Evolutionary conservation across 2,329 filamentous ascomycete species (phyloP).

Genomic region (Penicillium sp.): DNA sequence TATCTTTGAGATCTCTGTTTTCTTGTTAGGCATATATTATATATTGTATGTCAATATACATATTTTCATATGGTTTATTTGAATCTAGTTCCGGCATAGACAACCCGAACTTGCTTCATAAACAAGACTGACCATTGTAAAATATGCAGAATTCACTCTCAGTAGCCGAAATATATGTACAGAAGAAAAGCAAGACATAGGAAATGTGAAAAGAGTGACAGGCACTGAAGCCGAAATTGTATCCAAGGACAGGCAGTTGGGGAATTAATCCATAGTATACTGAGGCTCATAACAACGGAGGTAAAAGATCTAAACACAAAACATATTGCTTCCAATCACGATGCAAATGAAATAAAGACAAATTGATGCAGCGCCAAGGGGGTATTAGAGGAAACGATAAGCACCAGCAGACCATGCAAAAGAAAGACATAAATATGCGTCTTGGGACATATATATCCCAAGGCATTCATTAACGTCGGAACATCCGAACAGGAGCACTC

Average conservation of each 20-base stretch:
- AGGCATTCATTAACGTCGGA: conserved; percentile 22
- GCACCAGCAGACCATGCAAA: conserved; percentile 16
- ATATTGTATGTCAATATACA: not conserved
- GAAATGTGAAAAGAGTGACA: conserved; percentile 7
- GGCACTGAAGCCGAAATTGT: conserved; percentile 1
- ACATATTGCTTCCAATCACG: conserved; percentile 6
- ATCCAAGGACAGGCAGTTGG: conserved; percentile 3
- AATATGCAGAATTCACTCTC: not conserved
- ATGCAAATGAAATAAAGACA: conserved; percentile 14
- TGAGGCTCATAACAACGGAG: conserved; percentile 10
- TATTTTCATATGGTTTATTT: not conserved
- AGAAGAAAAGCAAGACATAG: conserved; percentile 20
- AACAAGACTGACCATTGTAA: not conserved
- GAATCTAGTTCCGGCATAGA: not conserved
- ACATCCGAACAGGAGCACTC: conserved; percentile 39
- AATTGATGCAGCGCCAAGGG: conserved; percentile 26
- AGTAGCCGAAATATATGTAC: not conserved
- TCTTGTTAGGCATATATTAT: not conserved
- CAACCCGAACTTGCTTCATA: not conserved
- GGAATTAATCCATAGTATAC: conserved; percentile 4
- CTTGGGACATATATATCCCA: not conserved
- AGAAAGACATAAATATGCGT: conserved; percentile 10
- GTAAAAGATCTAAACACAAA: conserved; percentile 3
- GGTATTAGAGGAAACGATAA: conserved; percentile 26
- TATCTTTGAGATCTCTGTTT: not conserved